Evolutionary conservation across 345 rosid genomes (phyloP).

Genomic region (Lenwebbia sp.): DNA sequence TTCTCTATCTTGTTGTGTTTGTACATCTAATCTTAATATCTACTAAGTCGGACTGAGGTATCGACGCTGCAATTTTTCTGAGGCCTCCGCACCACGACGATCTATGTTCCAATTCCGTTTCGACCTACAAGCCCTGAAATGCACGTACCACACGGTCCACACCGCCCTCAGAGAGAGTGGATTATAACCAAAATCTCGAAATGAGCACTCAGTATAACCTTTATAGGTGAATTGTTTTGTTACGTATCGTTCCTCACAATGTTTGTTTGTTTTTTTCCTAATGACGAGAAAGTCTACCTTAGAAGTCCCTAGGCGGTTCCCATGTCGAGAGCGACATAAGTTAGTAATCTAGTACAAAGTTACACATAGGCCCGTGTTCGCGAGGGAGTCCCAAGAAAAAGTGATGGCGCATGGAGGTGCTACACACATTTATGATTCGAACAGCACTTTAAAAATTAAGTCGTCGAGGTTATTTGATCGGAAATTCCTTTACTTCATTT

Average conservation of each 20-base stretch:
- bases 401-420: neutral
- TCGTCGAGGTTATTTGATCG: neutral
- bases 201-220: neutral
- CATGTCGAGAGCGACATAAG: neutral
- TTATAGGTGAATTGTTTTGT: neutral
- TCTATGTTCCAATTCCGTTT: neutral
- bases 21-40: no score
- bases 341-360: neutral
- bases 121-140: fast-evolving
- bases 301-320: neutral
- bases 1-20: no score
- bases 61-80: fast-evolving
- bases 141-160: neutral
- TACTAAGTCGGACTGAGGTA: neutral
- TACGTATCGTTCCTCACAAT: neutral
- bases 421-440: neutral
- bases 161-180: no score
- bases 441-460: neutral
- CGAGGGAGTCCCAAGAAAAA: neutral
- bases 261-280: neutral
- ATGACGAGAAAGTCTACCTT: neutral
- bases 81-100: neutral
- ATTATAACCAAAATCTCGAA: no score
- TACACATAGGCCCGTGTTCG: neutral
- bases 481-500: neutral